Conservation (phyloP, 768 basidiomycete genomes). For the Termitomyces sp. region DNA sequence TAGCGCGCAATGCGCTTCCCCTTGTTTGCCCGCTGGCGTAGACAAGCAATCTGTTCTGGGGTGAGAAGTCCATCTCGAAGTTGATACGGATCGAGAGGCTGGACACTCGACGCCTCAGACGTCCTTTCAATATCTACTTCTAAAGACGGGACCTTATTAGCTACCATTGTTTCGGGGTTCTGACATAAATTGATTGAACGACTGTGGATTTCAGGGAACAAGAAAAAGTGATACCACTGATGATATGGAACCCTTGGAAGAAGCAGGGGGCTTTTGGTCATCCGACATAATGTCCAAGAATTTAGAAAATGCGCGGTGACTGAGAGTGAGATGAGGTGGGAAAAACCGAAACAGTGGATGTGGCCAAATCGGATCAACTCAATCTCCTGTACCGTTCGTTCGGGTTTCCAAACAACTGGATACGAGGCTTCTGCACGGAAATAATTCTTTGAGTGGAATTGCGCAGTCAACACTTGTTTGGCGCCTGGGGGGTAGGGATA, state of each 20-base stretch:
- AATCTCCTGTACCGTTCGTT: constrained; percentile 31
- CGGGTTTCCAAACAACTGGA: constrained; percentile 18
- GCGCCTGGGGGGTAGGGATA: constrained; percentile 1
- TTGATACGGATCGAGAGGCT: constrained; percentile 58
- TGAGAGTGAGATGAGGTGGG: constrained; percentile 21
- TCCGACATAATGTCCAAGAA: constrained; percentile 27
- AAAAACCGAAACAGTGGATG: constrained; percentile 38
- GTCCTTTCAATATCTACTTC: constrained; percentile 42
- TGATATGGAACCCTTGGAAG: constrained; percentile 21
- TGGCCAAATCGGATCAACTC: constrained; percentile 30
- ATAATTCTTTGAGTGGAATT: not conserved
- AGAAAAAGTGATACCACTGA: constrained; percentile 21
- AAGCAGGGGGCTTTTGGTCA: constrained; percentile 23
- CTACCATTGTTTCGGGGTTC: constrained; percentile 49
- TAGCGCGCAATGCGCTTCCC: constrained; percentile 64
- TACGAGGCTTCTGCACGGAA: constrained; percentile 17
- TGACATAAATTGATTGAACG: constrained; percentile 19
- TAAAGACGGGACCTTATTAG: constrained; percentile 33
- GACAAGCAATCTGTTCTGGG: constrained; percentile 55
- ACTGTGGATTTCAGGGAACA: constrained; percentile 1
- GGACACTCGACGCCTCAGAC: constrained; percentile 25
- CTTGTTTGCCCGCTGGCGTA: constrained; percentile 48
- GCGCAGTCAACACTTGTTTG: not conserved
- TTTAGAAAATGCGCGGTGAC: constrained; percentile 20
- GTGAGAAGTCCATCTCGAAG: constrained; percentile 57